These are phyloP conservation scores for Parathielavia hyrcaniae DNA, from an alignment of 495 filamentous ascomycete genomes.

Conservation along the genomic window DNA sequence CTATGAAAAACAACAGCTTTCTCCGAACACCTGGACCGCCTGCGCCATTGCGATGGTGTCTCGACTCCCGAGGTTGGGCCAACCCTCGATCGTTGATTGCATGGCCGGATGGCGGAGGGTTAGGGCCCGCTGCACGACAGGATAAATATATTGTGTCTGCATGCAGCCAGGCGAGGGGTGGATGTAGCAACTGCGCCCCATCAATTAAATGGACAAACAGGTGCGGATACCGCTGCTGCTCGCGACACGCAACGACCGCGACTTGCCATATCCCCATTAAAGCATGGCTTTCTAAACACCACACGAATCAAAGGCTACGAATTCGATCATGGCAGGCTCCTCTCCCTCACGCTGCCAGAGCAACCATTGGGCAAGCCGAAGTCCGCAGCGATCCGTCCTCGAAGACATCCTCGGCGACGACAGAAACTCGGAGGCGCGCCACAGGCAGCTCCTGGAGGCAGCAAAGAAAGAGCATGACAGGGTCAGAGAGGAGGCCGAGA, in stretches of 20 bases:
- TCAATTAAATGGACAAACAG: slow-evolving; percentile 5
- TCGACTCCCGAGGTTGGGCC: too few relatives aligned
- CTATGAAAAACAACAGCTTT: too few relatives aligned
- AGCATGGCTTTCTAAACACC: slow-evolving; percentile 16
- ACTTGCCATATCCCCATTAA: neutral
- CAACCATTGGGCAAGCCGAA: slow-evolving; percentile 28
- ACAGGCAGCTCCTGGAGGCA: slow-evolving; percentile 56
- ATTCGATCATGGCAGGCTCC: slow-evolving; percentile 35
- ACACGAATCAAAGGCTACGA: neutral
- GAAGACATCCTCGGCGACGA: slow-evolving; percentile 35
- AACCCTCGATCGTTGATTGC: too few relatives aligned
- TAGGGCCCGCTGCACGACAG: too few relatives aligned
- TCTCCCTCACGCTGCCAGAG: slow-evolving; percentile 34
- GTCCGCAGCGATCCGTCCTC: slow-evolving; percentile 32
- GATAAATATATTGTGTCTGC: too few relatives aligned
- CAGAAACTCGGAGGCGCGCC: slow-evolving; percentile 44
- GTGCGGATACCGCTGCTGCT: too few relatives aligned
- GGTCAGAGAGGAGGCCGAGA: slow-evolving; percentile 55
- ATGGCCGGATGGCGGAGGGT: too few relatives aligned
- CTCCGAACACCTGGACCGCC: too few relatives aligned
- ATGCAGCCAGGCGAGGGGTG: too few relatives aligned
- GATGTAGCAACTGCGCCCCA: neutral
- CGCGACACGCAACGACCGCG: slow-evolving; percentile 6
- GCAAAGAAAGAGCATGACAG: slow-evolving; percentile 58
- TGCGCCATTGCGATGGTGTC: too few relatives aligned